These are phyloP conservation scores for Pichia nanzhaoensis DNA, from an alignment of 805 yeast genomes.

Conservation along the genomic window DNA sequence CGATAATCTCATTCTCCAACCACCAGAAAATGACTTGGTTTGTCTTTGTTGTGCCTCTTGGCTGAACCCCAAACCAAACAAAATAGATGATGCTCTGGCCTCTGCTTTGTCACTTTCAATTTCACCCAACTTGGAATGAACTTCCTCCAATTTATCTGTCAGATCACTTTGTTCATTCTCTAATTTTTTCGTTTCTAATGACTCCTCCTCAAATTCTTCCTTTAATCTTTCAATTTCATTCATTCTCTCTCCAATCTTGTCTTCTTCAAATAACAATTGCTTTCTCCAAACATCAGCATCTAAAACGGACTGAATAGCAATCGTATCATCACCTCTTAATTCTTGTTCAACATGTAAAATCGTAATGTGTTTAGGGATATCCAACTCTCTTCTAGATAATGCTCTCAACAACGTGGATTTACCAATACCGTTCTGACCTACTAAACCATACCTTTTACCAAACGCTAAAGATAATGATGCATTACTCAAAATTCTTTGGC, in stretches of 20 bases:
- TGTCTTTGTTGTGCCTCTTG: slow-evolving; percentile 75
- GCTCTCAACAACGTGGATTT: slow-evolving; percentile 91
- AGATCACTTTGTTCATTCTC: slow-evolving; percentile 90
- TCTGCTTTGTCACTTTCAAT: slow-evolving; percentile 98
- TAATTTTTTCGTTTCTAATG: slow-evolving; percentile 65
- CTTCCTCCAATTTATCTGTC: slow-evolving; percentile 68
- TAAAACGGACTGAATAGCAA: slow-evolving; percentile 89
- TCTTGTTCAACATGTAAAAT: slow-evolving; percentile 98
- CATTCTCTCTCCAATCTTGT: slow-evolving; percentile 64
- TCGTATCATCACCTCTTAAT: slow-evolving; percentile 84
- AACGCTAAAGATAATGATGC: slow-evolving; percentile 80
- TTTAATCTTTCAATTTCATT: slow-evolving; percentile 66
- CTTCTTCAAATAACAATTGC: slow-evolving; percentile 71
- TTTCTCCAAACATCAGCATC: slow-evolving; percentile 99
- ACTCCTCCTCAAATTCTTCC: slow-evolving; percentile 66
- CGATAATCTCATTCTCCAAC: slow-evolving; percentile 99
- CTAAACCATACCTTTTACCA: slow-evolving; percentile 95
- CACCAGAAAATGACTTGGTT: slow-evolving; percentile 94
- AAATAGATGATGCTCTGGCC: slow-evolving; percentile 89
- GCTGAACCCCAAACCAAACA: slow-evolving; percentile 91
- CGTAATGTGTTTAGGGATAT: slow-evolving; percentile 92
- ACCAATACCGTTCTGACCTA: slow-evolving; percentile 99
- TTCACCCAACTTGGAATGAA: slow-evolving; percentile 75
- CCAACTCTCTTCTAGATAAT: slow-evolving; percentile 84
- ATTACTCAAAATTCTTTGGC: slow-evolving; percentile 85